Base-by-base conservation (phyloP, 108 stramenopile species). In the Skeletonema marinoi region DNA sequence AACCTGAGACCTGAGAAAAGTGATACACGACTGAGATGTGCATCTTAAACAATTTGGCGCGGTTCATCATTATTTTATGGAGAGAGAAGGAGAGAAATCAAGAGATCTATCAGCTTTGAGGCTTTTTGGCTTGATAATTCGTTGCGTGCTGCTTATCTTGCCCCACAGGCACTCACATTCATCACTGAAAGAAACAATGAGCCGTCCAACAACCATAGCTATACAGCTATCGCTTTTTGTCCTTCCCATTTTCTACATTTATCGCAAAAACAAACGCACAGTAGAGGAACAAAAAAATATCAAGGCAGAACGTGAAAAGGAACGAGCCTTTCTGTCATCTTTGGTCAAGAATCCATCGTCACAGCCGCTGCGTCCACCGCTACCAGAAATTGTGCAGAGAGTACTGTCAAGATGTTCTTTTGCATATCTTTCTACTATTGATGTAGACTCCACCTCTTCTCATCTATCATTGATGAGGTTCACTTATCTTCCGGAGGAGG, bases 381-480 rank as follows among this genome's bases (percentile, higher is more conserved):
- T 89, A 32, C 89, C 89, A 4, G 70, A 78, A 38, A 76, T 82
- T 30, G 80, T 89, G 0, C 77, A 75, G 25, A 66, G 75, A 11
- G 73, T 87, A 6, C 60, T 89, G 29, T 75, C 74, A 39, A 60
- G 80, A 17, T 87, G 89, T 66, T 64, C 81, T 21, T 77, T 89
- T 64, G 86, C 87, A 19, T 89, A 88, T 73, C 76, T 89, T 9
- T 82, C 86, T 36, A 89, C 89, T 6, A 78, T 89, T 32, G 87
- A 89, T 60, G 60, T 67, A 1, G 74, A 48, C 19, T 33, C 59
- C 6, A 66, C 36, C 0, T 69, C 67, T 13, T 71, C 81, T 0
- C 89, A 89, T 73, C 61, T 89, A 63, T 86, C 85, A 58, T 65
- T 89, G 32, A 89, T 89, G 89, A 61, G 89, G 38, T 89, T 89